Evolutionary conservation across 164 flowering plant species (phyloP).

Genomic region (Berberis vulgaris): DNA sequence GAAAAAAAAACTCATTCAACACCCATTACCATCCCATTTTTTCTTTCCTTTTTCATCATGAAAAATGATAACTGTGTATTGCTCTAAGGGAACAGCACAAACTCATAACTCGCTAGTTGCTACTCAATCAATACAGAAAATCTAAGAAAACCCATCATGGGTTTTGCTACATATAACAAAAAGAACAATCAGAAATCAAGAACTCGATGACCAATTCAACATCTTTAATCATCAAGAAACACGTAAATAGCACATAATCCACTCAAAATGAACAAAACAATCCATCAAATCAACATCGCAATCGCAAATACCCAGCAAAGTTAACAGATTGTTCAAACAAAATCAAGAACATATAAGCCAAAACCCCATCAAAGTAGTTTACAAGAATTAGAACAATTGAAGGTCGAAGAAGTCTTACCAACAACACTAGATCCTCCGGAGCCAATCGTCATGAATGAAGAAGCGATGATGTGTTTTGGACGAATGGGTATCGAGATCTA

Average conservation of each 20-base stretch:
- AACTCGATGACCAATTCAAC: too few relatives aligned
- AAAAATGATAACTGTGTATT: too few relatives aligned
- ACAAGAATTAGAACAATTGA: neutral
- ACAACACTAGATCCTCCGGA: slow-evolving; percentile 83
- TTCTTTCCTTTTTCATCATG: too few relatives aligned
- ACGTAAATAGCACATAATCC: too few relatives aligned
- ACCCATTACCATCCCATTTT: too few relatives aligned
- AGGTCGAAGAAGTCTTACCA: slow-evolving; percentile 29
- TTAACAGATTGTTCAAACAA: too few relatives aligned
- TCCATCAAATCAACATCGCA: too few relatives aligned
- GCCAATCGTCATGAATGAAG: slow-evolving; percentile 62
- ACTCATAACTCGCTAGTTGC: neutral
- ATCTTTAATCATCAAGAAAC: too few relatives aligned
- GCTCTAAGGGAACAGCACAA: neutral
- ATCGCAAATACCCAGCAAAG: too few relatives aligned
- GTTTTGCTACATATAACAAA: neutral
- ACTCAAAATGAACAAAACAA: too few relatives aligned
- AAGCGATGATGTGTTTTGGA: neutral
- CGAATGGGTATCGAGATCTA: slow-evolving; percentile 4
- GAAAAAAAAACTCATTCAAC: too few relatives aligned
- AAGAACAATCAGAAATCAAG: too few relatives aligned
- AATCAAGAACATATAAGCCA: neutral
- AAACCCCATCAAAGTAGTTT: neutral
- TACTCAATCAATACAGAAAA: neutral
- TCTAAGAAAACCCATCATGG: neutral